Base-by-base conservation (phyloP, 2,329 filamentous ascomycete species). In the Biscogniauxia mediterranea region DNA sequence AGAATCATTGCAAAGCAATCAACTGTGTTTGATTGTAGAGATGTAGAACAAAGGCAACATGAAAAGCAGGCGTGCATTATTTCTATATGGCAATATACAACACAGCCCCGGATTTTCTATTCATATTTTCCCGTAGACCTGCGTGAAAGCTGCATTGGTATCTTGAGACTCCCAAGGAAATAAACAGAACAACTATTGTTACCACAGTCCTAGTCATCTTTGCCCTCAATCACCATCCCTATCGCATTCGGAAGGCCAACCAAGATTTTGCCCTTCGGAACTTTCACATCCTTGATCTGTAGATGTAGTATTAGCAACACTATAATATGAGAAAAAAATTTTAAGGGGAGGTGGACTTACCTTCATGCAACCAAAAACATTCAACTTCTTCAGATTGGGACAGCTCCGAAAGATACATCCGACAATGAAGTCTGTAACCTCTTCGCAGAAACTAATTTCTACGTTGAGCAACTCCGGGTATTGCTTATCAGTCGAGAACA, bases 401-500 rank as follows among this genome's bases (percentile, higher is more conserved):
- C 89, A 91, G 55, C 80, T 78, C 20, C 83, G 80, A 75, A 91
- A 91, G 60, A 91, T 84, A 61, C 78, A 80, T 0, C 85, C 85
- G 3, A 91, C 78, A 1, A 90, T 77, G 57, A 85, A 82, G 66
- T 90, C 89, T 19, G 86, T 87, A 5, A 91, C 84, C 28, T 85
- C 78, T 59, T 87, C 85, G 66, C 87, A 89, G 74, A 96, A 96
- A 57, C 89, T 91, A 52, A 95, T 79, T 72, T 96, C 92, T 52
- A 97, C 79, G 60, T 89, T 84, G 62, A 80, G 79, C 38, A 98
- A 80, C 11, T 86, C 80, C 0, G 89, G 86, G 67, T 96, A 97
- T 1, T 58, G 64, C 52, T 82, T 84, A 23, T 81, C 81, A 8
- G 78, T 75, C 5, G 79, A 77, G 70, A 98, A 97, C 0, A 90